These are phyloP conservation scores for Magnaporthales sp. DNA, from an alignment of 2,329 filamentous ascomycete species.

Conservation along the genomic window DNA sequence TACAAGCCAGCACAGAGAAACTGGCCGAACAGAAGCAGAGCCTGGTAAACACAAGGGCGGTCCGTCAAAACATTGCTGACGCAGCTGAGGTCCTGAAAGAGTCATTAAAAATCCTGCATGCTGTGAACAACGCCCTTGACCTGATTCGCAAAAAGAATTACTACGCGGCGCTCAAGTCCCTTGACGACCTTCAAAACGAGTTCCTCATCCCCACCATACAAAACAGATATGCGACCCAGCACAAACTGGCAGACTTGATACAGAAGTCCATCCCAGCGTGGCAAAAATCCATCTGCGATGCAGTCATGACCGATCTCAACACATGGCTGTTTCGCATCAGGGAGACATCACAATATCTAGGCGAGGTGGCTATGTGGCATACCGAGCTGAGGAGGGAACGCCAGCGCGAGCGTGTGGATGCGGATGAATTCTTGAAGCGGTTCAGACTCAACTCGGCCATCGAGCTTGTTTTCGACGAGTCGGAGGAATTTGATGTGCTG, in stretches of 20 bases:
- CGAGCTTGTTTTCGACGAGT: constrained; percentile 90
- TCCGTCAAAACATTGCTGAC: constrained; percentile 93
- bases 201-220: constrained; percentile 66
- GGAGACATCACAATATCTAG: constrained; percentile 91
- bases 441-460: constrained; percentile 95
- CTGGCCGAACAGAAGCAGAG: constrained; percentile 91
- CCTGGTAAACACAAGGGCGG: constrained; percentile 82
- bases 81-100: constrained; percentile 81
- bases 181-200: constrained; percentile 94
- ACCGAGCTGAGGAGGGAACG: constrained; percentile 79
- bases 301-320: constrained; percentile 93
- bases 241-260: constrained; percentile 91
- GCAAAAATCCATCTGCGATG: constrained; percentile 87
- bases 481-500: constrained; percentile 88
- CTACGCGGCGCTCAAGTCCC: constrained; percentile 84
- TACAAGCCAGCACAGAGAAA: constrained; percentile 90
- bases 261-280: constrained; percentile 91
- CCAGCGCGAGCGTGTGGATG: constrained; percentile 74
- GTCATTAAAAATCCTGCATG: constrained; percentile 82
- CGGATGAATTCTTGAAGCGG: constrained; percentile 63
- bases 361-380: constrained; percentile 94
- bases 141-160: constrained; percentile 88
- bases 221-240: constrained; percentile 84
- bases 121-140: constrained; percentile 91
- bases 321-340: constrained; percentile 94